Percentiles rank a stretch among this genome's conserved stretches.
Conservation (phyloP, 352 stramenopile genomes). For the Phytophthora rubi region DNA sequence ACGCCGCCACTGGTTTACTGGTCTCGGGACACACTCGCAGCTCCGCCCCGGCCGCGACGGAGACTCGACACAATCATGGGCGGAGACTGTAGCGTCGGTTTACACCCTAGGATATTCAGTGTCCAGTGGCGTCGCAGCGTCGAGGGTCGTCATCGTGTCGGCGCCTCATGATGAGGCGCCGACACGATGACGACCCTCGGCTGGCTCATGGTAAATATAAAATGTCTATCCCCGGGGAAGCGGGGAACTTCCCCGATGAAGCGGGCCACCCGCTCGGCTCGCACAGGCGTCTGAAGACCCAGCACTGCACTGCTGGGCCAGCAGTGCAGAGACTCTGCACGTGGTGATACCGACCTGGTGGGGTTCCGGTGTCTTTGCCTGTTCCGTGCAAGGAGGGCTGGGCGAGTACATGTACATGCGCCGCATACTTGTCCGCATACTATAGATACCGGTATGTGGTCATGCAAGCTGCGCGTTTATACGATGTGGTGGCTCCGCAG, state of each 20-base stretch:
- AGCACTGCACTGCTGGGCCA: too few species aligned
- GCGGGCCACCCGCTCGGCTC: too few species aligned
- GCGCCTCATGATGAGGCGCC: too few species aligned
- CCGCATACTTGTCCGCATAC: too few species aligned
- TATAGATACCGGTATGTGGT: background rate
- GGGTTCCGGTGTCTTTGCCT: slow-evolving; percentile 13
- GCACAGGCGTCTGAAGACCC: too few species aligned
- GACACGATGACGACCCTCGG: too few species aligned
- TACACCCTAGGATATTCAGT: background rate
- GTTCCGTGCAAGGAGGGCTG: slow-evolving; percentile 12
- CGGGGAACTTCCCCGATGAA: too few species aligned
- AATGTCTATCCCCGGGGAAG: too few species aligned
- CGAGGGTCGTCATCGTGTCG: background rate
- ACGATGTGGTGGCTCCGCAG: background rate
- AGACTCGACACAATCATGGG: background rate
- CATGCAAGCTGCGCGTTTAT: background rate
- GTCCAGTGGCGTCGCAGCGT: background rate
- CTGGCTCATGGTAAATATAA: too few species aligned
- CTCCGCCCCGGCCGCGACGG: background rate
- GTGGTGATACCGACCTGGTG: background rate
- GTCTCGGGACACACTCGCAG: background rate
- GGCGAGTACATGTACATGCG: background rate
- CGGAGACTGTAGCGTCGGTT: too few species aligned
- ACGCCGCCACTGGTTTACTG: background rate
- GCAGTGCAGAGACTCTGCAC: background rate